Base-by-base conservation (phyloP, 2,329 filamentous ascomycete species). In the Paecilomyces formosus region DNA sequence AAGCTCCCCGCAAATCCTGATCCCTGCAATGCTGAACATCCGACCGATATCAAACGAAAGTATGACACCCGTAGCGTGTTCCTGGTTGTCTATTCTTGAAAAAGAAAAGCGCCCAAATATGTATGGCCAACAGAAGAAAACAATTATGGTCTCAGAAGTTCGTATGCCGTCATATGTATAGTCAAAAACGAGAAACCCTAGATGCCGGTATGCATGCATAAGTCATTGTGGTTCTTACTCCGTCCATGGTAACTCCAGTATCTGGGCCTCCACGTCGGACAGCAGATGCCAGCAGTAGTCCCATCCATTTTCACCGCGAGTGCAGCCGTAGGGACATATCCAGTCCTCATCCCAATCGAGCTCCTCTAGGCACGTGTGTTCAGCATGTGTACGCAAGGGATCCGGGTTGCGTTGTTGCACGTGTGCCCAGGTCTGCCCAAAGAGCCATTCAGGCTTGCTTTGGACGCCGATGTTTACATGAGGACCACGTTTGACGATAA, bases 1-100 rank as follows among this genome's bases (percentile, higher is more conserved):
- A 8, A 8, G 9, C 50, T 22, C 55, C 18, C 54, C 15, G 57
- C 67, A 56, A 68, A 31, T 3, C 30, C 30, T 31, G 11, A 31
- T 31, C 30, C 30, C 30, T 31, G 11, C 7, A 21, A 45, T n/a
- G 35, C n/a, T 15, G 15, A 18, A 45, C n/a, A 6, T 45, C 35
- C 15, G n/a, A 4, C n/a, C n/a, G 8, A 45, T 3, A 45, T 45
- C 6, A 45, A 18, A 45, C 18, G 39, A 45, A 45, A 45, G 39
- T 45, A 45, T 18, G n/a, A 45, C 15, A 45, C 5, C 39, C 4
- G 18, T 45, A 21, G 39, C 39, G 39, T 45, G 18, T 45, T 45
- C 39, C 39, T 45, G n/a, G 39, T 21, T 45, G 39, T n/a, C 39
- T 21, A n/a, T 45, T 45, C 6, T 18, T 7, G n/a, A 45, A 18